These are phyloP conservation scores for Smittium culicis DNA, from an alignment of 371 early-diverging fungal genomes.

Conservation along the genomic window DNA sequence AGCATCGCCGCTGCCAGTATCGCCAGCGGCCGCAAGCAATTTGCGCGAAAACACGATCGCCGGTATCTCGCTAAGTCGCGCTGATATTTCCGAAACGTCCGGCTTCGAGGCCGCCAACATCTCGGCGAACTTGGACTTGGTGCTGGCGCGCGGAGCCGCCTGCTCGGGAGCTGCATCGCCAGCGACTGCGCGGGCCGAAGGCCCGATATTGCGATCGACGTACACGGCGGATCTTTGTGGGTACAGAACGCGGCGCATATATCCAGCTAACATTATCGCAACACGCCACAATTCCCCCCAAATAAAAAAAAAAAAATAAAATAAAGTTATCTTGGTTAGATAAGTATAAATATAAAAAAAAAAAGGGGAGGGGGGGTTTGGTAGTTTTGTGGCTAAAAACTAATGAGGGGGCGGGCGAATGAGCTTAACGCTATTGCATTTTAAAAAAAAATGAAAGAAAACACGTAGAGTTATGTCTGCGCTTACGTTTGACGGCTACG, in stretches of 20 bases:
- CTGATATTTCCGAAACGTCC: not conserved
- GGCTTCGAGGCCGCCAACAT: not conserved
- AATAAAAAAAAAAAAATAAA: not conserved
- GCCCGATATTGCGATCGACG: not conserved
- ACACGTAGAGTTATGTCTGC: not conserved
- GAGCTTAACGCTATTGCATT: too few species aligned
- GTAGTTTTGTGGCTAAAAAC: not conserved
- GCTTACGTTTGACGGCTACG: not conserved
- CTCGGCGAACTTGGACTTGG: not conserved
- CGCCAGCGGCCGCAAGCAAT: not conserved
- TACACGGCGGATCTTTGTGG: constrained; percentile 1
- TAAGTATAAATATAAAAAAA: not conserved
- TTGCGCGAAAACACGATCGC: not conserved
- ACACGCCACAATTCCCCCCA: not conserved
- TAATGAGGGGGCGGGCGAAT: not conserved
- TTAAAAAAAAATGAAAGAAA: too few species aligned
- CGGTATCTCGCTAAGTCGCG: not conserved
- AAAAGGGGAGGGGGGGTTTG: not conserved
- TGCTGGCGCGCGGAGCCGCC: not conserved
- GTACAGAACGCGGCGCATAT: constrained; percentile 4
- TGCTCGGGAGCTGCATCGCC: too few species aligned
- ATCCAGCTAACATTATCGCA: constrained; percentile 7
- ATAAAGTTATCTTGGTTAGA: not conserved
- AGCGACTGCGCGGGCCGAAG: not conserved
- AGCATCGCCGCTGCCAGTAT: not conserved